These are phyloP conservation scores for Xylariaceae sp. DNA, from an alignment of 2,329 filamentous ascomycete species.

Conservation along the genomic window DNA sequence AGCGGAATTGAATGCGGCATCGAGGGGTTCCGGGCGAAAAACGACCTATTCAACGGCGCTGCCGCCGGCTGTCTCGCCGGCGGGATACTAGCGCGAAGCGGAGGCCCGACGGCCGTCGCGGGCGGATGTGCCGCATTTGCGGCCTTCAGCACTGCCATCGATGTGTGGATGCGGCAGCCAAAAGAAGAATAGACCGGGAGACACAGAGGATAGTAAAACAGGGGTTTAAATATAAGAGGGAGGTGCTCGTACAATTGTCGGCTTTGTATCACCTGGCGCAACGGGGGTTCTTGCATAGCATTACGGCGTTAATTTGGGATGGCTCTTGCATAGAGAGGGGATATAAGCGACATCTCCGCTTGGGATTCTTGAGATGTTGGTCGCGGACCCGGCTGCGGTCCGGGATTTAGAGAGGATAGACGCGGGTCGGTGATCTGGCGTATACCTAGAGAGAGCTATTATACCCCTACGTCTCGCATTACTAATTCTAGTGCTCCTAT, in stretches of 20 bases:
- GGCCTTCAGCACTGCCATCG: conserved; percentile 86
- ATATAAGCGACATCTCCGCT: conserved; percentile 26
- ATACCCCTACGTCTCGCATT: conserved; percentile 1
- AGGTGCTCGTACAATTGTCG: background rate
- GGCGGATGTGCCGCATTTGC: conserved; percentile 92
- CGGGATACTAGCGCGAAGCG: conserved; percentile 78
- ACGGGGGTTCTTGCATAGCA: conserved; percentile 20
- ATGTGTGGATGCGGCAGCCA: conserved; percentile 82
- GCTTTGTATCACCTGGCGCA: conserved; percentile 20
- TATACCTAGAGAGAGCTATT: conserved; percentile 1
- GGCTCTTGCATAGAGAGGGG: conserved; percentile 2
- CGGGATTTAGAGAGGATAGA: conserved; percentile 3
- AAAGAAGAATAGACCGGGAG: conserved; percentile 48
- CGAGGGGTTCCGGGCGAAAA: conserved; percentile 87
- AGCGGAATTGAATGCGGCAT: conserved; percentile 93
- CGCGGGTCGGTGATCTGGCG: background rate
- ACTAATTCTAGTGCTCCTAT: background rate
- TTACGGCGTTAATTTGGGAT: conserved; percentile 20
- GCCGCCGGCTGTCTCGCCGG: conserved; percentile 88
- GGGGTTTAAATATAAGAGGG: background rate
- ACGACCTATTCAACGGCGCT: conserved; percentile 85
- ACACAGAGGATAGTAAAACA: background rate
- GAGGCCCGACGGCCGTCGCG: conserved; percentile 82
- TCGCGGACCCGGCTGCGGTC: background rate
- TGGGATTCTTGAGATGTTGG: conserved; percentile 11